Evolutionary conservation across 768 basidiomycete genomes (phyloP).

Genomic region (Paxillus involutus): DNA sequence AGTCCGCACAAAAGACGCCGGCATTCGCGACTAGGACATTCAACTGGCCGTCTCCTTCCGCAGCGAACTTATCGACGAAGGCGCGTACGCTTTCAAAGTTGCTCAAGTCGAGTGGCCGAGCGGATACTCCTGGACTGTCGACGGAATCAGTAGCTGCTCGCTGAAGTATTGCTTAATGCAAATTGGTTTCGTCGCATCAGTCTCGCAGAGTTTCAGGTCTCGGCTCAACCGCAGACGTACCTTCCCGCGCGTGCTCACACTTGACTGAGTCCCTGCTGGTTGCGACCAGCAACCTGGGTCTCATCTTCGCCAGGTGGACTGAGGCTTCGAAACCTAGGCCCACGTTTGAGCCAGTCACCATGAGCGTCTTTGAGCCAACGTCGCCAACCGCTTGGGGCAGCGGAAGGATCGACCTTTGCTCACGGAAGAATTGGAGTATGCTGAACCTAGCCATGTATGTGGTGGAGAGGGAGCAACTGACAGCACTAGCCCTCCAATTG

Average conservation of each 20-base stretch:
- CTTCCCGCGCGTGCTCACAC: constrained; percentile 21
- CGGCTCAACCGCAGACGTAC: constrained; percentile 4
- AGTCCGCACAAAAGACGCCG: constrained; percentile 14
- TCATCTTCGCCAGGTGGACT: constrained; percentile 31
- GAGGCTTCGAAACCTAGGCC: constrained; percentile 35
- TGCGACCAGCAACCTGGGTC: constrained; percentile 30
- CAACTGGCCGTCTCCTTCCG: constrained; percentile 19
- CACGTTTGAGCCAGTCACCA: constrained; percentile 52
- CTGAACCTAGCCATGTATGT: constrained; percentile 12
- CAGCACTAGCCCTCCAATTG: no score
- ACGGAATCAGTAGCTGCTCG: constrained; percentile 6
- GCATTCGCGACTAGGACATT: constrained; percentile 35
- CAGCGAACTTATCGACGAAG: constrained; percentile 31
- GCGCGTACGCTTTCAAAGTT: constrained; percentile 32
- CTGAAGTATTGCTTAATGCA: constrained; percentile 14
- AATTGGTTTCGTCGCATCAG: background rate
- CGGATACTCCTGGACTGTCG: constrained; percentile 13
- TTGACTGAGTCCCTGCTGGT: constrained; percentile 33
- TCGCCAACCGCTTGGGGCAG: constrained; percentile 21
- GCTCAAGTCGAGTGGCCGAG: constrained; percentile 35
- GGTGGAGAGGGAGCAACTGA: background rate
- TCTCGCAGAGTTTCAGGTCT: background rate
- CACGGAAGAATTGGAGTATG: constrained; percentile 16
- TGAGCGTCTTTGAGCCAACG: constrained; percentile 46
- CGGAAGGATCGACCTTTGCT: constrained; percentile 25